These are phyloP conservation scores for Xylaria sp. DNA, from an alignment of 2,329 filamentous ascomycete species.

Conservation along the genomic window DNA sequence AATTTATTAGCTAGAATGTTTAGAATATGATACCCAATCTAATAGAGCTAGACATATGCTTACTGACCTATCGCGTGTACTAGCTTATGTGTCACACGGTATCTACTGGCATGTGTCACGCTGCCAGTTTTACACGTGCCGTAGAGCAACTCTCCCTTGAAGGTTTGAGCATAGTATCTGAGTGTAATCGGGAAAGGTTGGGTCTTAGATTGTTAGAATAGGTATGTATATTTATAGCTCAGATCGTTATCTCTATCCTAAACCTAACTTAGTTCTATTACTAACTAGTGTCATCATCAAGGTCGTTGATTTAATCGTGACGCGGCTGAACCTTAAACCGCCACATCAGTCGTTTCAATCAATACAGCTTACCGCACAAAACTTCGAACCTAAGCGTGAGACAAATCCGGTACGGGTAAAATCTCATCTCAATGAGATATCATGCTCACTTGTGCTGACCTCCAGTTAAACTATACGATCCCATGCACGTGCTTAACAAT, in stretches of 20 bases:
- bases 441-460: not conserved
- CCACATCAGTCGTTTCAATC: not conserved
- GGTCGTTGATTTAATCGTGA: not conserved
- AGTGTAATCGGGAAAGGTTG: not conserved
- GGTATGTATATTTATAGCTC: too few species aligned
- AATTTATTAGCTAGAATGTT: conserved; percentile 4
- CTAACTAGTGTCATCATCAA: not conserved
- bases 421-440: not conserved
- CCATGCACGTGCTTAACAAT: not conserved
- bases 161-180: not conserved
- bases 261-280: too few species aligned
- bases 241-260: too few species aligned
- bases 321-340: not conserved
- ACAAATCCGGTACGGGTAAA: not conserved
- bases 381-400: not conserved
- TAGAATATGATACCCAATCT: conserved; percentile 29
- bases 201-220: too few species aligned
- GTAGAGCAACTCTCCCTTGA: not conserved
- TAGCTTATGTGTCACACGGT: too few species aligned
- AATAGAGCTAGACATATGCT: conserved; percentile 17
- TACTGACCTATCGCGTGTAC: not conserved
- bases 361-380: not conserved
- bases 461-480: not conserved
- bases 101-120: too few species aligned
- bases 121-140: not conserved